Evolutionary conservation across 208 protist species (phyloP).

Genomic region (Leishmania aethiopica): DNA sequence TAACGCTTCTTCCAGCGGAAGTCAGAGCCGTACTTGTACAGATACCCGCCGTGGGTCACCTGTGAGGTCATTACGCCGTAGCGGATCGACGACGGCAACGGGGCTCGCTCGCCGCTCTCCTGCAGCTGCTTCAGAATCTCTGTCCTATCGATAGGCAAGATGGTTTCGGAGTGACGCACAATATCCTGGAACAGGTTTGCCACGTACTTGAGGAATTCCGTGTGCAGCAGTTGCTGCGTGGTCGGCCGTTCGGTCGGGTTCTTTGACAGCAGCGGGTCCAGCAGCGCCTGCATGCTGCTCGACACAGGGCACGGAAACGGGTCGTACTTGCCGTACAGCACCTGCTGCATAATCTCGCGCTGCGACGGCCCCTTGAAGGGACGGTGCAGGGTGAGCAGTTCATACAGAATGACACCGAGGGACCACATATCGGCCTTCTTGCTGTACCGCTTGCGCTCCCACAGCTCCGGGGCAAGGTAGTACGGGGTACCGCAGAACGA

Average conservation of each 20-base stretch:
- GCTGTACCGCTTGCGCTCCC: constrained; percentile 92
- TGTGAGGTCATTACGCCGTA: constrained; percentile 59
- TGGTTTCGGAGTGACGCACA: constrained; percentile 79
- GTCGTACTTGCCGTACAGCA: constrained; percentile 79
- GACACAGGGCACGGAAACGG: constrained; percentile 75
- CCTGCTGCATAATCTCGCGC: constrained; percentile 86
- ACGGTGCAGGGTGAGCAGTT: constrained; percentile 81
- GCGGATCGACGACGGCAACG: constrained; percentile 52
- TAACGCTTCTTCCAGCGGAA: constrained; percentile 89
- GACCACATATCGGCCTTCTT: constrained; percentile 95
- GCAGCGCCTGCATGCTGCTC: constrained; percentile 66
- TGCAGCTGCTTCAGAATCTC: constrained; percentile 77
- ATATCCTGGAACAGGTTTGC: constrained; percentile 91
- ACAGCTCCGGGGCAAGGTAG: constrained; percentile 95
- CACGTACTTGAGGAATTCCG: constrained; percentile 90
- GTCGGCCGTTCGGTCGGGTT: constrained; percentile 68
- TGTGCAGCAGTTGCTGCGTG: constrained; percentile 75
- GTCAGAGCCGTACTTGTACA: constrained; percentile 87
- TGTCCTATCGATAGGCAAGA: constrained; percentile 55
- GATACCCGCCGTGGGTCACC: constrained; percentile 76
- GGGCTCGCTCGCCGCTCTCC: constrained; percentile 41
- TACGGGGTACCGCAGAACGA: constrained; percentile 93
- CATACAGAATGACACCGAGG: constrained; percentile 89
- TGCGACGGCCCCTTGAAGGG: constrained; percentile 87
- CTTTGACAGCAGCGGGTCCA: constrained; percentile 72